phyloP scores from a whole-genome alignment of 2,329 filamentous ascomycete species.

The Mycocentrospora acerina region DNA sequence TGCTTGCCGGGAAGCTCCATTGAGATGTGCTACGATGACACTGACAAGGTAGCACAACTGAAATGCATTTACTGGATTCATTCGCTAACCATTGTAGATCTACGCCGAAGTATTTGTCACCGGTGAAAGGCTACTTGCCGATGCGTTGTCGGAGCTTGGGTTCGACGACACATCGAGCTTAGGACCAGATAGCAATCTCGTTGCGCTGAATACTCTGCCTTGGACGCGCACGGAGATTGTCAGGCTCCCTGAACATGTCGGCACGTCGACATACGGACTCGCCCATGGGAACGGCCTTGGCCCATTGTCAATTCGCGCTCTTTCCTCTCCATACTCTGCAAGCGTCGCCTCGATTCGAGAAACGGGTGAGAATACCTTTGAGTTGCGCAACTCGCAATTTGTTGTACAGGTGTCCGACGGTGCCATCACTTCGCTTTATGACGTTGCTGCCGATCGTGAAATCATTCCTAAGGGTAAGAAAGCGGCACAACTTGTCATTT shows the following conservation, averaged over 20 bases:
- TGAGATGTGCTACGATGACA: constrained; percentile 98
- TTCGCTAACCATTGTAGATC: constrained; percentile 49
- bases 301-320: constrained; percentile 39
- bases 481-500: constrained; percentile 89
- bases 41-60: constrained; percentile 61
- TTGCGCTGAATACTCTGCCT: constrained; percentile 81
- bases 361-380: constrained; percentile 63
- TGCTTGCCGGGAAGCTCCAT: constrained; percentile 93
- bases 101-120: constrained; percentile 82
- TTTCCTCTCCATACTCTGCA: constrained; percentile 25
- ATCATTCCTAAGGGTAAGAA: constrained; percentile 71
- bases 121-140: constrained; percentile 69
- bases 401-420: constrained; percentile 72
- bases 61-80: background rate
- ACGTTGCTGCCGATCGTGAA: constrained; percentile 72
- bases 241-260: constrained; percentile 52
- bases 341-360: constrained; percentile 53
- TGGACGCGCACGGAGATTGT: constrained; percentile 80
- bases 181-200: constrained; percentile 49
- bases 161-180: constrained; percentile 52
- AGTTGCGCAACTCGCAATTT: constrained; percentile 77
- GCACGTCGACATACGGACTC: constrained; percentile 41
- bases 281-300: constrained; percentile 50
- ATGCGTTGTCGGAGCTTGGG: constrained; percentile 68
- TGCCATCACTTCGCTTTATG: constrained; percentile 80